phyloP scores from a whole-genome alignment of 495 filamentous ascomycete species.

The Aspergillus egyptiacus region DNA sequence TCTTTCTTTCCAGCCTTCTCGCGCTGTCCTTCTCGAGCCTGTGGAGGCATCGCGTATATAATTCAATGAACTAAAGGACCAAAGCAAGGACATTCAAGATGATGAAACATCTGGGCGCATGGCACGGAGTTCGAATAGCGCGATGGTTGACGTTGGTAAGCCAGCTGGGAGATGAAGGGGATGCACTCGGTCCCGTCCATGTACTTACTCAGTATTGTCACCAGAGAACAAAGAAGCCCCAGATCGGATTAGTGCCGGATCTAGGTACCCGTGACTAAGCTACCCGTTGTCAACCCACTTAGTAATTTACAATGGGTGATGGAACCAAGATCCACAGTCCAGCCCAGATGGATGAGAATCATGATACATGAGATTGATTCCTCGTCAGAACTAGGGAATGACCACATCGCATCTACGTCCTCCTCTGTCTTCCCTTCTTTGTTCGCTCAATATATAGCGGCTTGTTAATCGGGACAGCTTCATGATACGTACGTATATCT shows the following conservation, averaged over 20 bases:
- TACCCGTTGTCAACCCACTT: too few species aligned
- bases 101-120: too few species aligned
- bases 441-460: not conserved
- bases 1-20: constrained; percentile 10
- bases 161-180: not conserved
- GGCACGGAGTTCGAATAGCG: not conserved
- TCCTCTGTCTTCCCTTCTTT: not conserved
- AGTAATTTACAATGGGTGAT: too few species aligned
- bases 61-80: not conserved
- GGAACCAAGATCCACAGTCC: too few species aligned
- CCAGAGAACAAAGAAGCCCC: not conserved
- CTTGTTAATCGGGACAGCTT: too few species aligned
- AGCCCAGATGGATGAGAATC: too few species aligned
- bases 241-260: not conserved
- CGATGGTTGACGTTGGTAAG: not conserved
- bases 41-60: constrained; percentile 5
- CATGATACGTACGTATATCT: too few species aligned
- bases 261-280: too few species aligned
- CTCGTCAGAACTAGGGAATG: not conserved
- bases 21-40: not conserved
- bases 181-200: not conserved
- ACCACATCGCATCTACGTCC: not conserved
- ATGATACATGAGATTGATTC: too few species aligned
- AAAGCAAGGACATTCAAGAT: not conserved
- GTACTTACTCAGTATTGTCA: too few species aligned